These are phyloP conservation scores for Acarospora socialis DNA, from an alignment of 2,329 filamentous ascomycete genomes.

Conservation along the genomic window DNA sequence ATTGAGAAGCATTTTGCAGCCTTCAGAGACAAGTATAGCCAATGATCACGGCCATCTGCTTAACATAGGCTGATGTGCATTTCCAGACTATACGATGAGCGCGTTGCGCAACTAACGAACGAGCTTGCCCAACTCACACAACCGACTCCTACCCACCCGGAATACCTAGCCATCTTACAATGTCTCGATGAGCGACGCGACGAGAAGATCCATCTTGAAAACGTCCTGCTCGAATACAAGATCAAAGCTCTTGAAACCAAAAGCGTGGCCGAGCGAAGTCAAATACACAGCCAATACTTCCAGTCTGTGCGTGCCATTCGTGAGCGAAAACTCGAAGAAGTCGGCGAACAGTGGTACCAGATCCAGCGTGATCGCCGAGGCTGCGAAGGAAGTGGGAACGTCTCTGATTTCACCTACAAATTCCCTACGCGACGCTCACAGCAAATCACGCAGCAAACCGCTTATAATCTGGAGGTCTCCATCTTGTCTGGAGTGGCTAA, in stretches of 20 bases:
- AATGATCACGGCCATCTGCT: neutral
- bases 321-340: constrained; percentile 61
- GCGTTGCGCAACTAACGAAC: constrained; percentile 63
- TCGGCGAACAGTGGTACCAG: constrained; percentile 83
- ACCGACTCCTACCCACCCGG: constrained; percentile 59
- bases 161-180: constrained; percentile 79
- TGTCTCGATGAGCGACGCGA: constrained; percentile 71
- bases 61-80: constrained; percentile 14
- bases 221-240: constrained; percentile 59
- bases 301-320: constrained; percentile 73
- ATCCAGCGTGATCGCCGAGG: constrained; percentile 80
- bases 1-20: constrained; percentile 82
- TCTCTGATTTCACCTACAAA: constrained; percentile 67
- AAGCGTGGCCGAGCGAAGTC: constrained; percentile 67
- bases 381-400: constrained; percentile 58
- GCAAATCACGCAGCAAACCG: constrained; percentile 69
- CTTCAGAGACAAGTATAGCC: constrained; percentile 51
- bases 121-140: constrained; percentile 47
- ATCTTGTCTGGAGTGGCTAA: constrained; percentile 83
- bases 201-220: constrained; percentile 63
- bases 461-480: constrained; percentile 91
- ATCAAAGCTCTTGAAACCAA: constrained; percentile 57
- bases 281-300: constrained; percentile 81
- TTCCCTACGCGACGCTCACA: constrained; percentile 65
- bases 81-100: constrained; percentile 69